phyloP scores from a whole-genome alignment of 148 eudicot genomes.

The Diospyros lotus region DNA sequence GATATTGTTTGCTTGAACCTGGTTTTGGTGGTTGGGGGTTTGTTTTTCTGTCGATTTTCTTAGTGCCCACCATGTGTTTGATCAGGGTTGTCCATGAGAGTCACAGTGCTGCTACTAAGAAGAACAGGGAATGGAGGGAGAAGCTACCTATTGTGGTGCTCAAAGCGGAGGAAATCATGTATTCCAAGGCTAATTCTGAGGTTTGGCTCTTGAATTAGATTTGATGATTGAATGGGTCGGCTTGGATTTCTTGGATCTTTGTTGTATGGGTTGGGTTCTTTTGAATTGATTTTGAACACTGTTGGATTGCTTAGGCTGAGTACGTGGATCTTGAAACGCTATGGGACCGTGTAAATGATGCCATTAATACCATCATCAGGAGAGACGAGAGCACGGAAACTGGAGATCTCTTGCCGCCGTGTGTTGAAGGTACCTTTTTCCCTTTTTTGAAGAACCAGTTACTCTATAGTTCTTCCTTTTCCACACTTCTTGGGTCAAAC shows the following conservation, averaged over 20 bases:
- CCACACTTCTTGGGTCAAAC: constrained; percentile 1
- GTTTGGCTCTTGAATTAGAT: constrained; percentile 25
- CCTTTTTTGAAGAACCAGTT: no score
- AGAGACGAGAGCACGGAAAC: constrained; percentile 79
- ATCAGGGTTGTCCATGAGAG: constrained; percentile 66
- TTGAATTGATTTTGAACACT: background rate
- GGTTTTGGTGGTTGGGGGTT: background rate
- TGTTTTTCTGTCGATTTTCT: constrained; percentile 2
- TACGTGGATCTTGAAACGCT: constrained; percentile 69
- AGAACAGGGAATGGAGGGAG: constrained; percentile 96
- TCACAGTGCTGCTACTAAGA: constrained; percentile 54
- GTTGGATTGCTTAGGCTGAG: constrained; percentile 55
- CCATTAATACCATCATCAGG: constrained; percentile 79
- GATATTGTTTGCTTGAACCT: background rate
- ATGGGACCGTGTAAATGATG: constrained; percentile 91
- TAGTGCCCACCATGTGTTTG: constrained; percentile 46
- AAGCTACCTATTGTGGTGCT: constrained; percentile 84
- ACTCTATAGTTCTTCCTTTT: background rate
- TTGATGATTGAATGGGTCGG: background rate
- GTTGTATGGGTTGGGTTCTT: background rate
- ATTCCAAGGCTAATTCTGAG: constrained; percentile 98
- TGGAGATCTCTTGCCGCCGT: constrained; percentile 78
- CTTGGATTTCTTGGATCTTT: constrained; percentile 5
- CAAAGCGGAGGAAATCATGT: constrained; percentile 93
- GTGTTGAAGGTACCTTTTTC: constrained; percentile 74